Percentiles rank a stretch among this genome's conserved stretches.
phyloP scores from a whole-genome alignment of 768 basidiomycete genomes.

The Coprinellus micaceus region DNA sequence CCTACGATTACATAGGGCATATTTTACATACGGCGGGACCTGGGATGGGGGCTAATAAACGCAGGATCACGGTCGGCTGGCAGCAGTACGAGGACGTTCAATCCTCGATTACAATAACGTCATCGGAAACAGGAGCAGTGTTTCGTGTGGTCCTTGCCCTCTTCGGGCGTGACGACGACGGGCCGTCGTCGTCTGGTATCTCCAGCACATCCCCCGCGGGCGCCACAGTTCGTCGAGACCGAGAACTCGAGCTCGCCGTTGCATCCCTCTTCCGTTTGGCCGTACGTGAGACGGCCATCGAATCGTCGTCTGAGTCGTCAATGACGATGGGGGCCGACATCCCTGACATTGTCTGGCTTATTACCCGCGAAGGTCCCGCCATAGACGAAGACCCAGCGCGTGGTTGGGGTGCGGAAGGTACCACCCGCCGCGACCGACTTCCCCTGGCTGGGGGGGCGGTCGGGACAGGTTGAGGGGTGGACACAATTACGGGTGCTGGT shows the following conservation, averaged over 20 bases:
- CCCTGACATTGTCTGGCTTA: background rate
- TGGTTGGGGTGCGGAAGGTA: constrained; percentile 14
- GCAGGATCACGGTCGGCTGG: too few relatives aligned
- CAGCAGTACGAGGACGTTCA: background rate
- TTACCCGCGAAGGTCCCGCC: background rate
- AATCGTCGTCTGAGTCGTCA: constrained; percentile 29
- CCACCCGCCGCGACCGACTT: constrained; percentile 19
- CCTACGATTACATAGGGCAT: too few relatives aligned
- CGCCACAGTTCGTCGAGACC: background rate
- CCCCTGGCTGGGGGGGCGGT: constrained; percentile 12
- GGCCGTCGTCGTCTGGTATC: constrained; percentile 29
- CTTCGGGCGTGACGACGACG: constrained; percentile 20
- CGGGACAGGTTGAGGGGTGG: constrained; percentile 25
- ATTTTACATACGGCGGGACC: too few relatives aligned
- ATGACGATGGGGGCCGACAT: constrained; percentile 23
- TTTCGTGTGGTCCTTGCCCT: constrained; percentile 15
- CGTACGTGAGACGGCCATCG: background rate
- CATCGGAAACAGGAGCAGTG: constrained; percentile 20
- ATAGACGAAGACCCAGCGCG: background rate
- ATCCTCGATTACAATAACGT: constrained; percentile 41
- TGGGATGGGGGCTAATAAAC: too few relatives aligned
- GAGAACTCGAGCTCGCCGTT: constrained; percentile 3
- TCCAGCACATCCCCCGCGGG: constrained; percentile 17
- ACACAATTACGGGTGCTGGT: constrained; percentile 19
- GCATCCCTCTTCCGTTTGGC: background rate